A percentile compares a stretch with the other conserved stretches of the same genome.
phyloP scores from a whole-genome alignment of 1,139 yeast genomes.

The Geotrichum siamense region DNA sequence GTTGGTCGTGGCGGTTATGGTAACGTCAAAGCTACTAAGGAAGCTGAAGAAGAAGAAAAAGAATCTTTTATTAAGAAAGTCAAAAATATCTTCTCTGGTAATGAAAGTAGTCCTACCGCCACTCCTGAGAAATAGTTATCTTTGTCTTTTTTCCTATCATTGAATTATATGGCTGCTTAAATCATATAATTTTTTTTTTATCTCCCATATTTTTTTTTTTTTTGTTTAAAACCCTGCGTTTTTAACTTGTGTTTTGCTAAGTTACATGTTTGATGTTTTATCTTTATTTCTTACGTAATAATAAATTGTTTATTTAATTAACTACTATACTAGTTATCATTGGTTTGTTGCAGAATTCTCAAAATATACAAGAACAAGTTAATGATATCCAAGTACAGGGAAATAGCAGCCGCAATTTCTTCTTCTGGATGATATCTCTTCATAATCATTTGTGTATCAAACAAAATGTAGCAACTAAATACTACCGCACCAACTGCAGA shows the following conservation, averaged over 20 bases:
- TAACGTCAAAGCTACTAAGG: conserved; percentile 30
- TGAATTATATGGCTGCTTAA: too few species aligned
- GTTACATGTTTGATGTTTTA: too few species aligned
- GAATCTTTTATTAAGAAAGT: conserved; percentile 20
- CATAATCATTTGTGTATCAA: conserved; percentile 78
- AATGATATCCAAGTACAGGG: conserved; percentile 71
- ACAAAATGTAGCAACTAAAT: conserved; percentile 63
- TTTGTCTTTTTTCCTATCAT: background rate
- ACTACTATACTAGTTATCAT: conserved; percentile 35
- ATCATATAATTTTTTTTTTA: too few species aligned
- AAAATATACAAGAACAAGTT: conserved; percentile 73
- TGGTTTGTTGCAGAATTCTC: conserved; percentile 52
- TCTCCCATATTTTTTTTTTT: too few species aligned
- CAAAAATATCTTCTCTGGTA: conserved; percentile 12
- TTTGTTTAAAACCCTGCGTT: too few species aligned
- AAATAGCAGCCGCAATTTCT: conserved; percentile 71
- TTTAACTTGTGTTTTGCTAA: too few species aligned
- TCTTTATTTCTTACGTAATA: too few species aligned
- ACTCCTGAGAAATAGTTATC: background rate
- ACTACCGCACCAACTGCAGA: conserved; percentile 68
- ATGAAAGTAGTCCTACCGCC: background rate
- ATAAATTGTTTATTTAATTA: too few species aligned
- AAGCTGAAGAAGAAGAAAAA: conserved; percentile 19
- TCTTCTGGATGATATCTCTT: conserved; percentile 80
- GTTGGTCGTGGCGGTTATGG: conserved; percentile 40